Evolutionary conservation across 1,284 basidiomycete species (phyloP).

Genomic region (Sanghuangporus sanghuang): DNA sequence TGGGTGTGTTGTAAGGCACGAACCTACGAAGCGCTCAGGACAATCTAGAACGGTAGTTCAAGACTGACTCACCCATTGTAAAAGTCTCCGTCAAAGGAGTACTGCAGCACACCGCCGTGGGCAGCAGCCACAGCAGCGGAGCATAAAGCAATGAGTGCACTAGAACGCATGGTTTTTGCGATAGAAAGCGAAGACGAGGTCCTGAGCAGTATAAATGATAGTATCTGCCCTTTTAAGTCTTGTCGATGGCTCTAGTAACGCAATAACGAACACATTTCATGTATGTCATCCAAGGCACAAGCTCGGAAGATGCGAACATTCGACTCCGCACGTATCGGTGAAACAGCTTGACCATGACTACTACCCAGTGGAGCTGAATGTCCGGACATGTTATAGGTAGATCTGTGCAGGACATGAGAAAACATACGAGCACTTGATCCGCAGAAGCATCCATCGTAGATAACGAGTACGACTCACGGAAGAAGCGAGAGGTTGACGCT

Average conservation of each 20-base stretch:
- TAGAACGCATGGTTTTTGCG: conserved; percentile 4
- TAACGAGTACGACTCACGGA: neutral
- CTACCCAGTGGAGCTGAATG: neutral
- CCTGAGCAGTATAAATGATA: neutral
- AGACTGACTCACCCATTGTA: conserved; percentile 8
- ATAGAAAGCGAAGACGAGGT: neutral
- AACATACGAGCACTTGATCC: neutral
- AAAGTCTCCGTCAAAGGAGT: neutral
- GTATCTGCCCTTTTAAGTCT: neutral
- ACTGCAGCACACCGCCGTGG: conserved; percentile 10
- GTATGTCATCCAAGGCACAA: neutral
- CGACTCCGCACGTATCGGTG: neutral
- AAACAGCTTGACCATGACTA: neutral
- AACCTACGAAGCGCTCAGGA: conserved; percentile 31
- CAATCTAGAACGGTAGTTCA: no score
- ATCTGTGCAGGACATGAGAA: neutral
- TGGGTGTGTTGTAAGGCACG: conserved; percentile 34
- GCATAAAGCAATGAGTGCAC: conserved; percentile 13
- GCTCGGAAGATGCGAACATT: neutral
- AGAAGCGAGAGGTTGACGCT: neutral
- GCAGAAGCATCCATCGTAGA: neutral
- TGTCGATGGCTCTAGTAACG: neutral
- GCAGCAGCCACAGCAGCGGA: conserved; percentile 15
- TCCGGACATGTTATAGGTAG: neutral
- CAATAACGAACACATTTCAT: neutral